Base-by-base conservation (phyloP, 2,329 filamentous ascomycete genomes). In the Zasmidium citrigriseum region DNA sequence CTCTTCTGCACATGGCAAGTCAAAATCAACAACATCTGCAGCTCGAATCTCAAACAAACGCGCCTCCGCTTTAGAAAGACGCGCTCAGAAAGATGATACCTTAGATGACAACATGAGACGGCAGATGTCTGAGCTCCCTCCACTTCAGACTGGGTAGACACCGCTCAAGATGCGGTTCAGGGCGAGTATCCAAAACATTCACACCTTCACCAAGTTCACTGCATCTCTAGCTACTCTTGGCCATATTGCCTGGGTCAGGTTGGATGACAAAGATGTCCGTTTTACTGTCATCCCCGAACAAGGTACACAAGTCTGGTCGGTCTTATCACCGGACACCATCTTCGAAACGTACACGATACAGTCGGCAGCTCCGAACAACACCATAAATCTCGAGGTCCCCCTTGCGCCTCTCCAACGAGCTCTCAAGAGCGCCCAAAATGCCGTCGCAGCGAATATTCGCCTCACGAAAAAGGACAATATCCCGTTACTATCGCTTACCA, bases 211-310 rank as follows among this genome's bases (percentile, higher is more conserved):
- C 58, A 85, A 87, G 69, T 78, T 88, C 62, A 84, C 83, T 12
- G 83, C 84, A 14, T 87, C 86, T 4, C 78, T 88, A 53, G 80
- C 83, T 24, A 86, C 84, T 14, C 76, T 88, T 18, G 91, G 92
- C 65, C 92, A 93, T 75, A 88, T 96, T 62, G 91, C 90, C 47
- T 96, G 93, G 92, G 83, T 96, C 63, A 89, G 92, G 65, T 85
- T 99, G 29, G 91, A 93, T 77, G 86, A 96, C 77, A 88, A 93
- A 59, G 88, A 88, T 55, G 88, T 93, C 57, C 92, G 93, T 67
- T 96, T 99, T 78, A 98, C 95, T 60, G 90, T 98, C 69, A 93
- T 98, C 62, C 93, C 95, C 0, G 92, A 97, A 72, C 89, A 90
- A 70, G 93, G 95, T 60, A 96, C 91, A 9, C 93, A 98, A 81